phyloP scores from a whole-genome alignment of 179 eudicot species.

The Heliamphora pulchella region DNA sequence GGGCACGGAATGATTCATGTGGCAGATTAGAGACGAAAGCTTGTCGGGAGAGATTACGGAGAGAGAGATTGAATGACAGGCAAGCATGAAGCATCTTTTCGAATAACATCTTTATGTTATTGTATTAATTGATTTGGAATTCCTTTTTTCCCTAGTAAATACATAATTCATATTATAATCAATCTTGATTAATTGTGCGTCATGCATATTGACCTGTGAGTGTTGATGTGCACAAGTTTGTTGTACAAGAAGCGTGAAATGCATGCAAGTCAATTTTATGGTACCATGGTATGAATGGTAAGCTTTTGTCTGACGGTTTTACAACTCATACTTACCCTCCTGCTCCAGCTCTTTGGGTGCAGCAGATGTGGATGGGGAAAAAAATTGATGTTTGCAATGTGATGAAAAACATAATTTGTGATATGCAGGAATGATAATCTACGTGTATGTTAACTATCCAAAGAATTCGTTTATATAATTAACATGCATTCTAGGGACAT shows the following conservation, averaged over 20 bases:
- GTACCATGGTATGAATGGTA: background rate
- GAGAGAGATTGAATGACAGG: conserved; percentile 87
- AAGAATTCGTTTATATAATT: too few relatives aligned
- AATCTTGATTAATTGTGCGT: background rate
- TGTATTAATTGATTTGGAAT: background rate
- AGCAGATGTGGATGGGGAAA: background rate
- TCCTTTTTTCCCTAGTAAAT: background rate
- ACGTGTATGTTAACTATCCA: background rate
- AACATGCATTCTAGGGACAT: too few relatives aligned
- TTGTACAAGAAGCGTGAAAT: background rate
- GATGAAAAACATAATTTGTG: too few relatives aligned
- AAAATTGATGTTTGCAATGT: background rate
- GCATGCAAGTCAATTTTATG: background rate
- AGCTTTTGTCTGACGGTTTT: background rate
- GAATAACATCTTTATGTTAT: background rate
- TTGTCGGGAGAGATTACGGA: conserved; percentile 75
- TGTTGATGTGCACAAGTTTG: background rate
- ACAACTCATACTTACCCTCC: background rate
- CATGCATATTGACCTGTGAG: background rate
- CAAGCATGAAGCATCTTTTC: conserved; percentile 16
- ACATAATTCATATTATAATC: background rate
- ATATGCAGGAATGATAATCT: background rate
- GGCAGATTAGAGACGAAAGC: conserved; percentile 57
- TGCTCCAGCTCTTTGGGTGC: background rate
- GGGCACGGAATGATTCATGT: conserved; percentile 49